Conservation (phyloP, 1,284 basidiomycete species). For the Pseudozyma sp. region DNA sequence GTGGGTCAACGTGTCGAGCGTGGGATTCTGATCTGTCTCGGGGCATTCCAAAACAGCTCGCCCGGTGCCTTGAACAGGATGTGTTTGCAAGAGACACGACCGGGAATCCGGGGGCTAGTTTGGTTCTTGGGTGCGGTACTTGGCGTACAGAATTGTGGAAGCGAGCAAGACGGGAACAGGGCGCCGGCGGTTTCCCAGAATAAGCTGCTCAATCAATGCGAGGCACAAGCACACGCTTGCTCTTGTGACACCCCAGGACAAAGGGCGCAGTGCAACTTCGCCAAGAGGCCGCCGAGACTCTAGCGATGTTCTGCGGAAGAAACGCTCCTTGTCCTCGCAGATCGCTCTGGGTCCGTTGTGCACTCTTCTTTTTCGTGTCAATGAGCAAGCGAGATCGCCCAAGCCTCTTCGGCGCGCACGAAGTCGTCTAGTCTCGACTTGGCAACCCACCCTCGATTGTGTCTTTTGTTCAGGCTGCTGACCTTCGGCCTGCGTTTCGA, state of each 20-base stretch:
- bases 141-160: constrained; percentile 18
- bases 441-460: background rate
- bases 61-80: too few relatives aligned
- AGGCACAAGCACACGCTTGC: too few relatives aligned
- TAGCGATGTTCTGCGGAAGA: too few relatives aligned
- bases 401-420: background rate
- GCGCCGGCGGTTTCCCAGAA: background rate
- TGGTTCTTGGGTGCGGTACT: constrained; percentile 17
- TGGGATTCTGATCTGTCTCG: too few relatives aligned
- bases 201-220: too few relatives aligned
- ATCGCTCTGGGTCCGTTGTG: too few relatives aligned
- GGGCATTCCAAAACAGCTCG: too few relatives aligned
- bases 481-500: too few relatives aligned
- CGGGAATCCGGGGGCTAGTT: constrained; percentile 1
- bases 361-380: background rate
- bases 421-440: background rate
- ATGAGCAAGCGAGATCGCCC: background rate
- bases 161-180: background rate
- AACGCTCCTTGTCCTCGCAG: background rate
- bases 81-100: background rate
- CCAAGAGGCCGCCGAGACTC: too few relatives aligned
- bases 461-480: background rate
- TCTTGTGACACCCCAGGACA: too few relatives aligned
- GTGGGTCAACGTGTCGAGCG: too few relatives aligned
- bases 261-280: too few relatives aligned